Base-by-base conservation (phyloP, 352 stramenopile species). In the Globisporangium perplexum region DNA sequence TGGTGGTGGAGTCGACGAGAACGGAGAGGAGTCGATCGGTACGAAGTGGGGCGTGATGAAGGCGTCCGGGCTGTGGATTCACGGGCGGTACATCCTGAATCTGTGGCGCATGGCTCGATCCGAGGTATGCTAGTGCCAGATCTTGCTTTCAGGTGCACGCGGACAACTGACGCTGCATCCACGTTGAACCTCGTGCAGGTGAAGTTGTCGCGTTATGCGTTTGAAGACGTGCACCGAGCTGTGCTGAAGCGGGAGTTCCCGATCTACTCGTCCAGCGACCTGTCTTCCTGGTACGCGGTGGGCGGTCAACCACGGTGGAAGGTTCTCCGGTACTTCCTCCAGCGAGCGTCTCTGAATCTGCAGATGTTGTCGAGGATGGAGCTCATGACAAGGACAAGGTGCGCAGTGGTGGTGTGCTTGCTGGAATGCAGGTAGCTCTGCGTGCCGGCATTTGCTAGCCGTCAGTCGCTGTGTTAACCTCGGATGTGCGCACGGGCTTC, bases 81-180 rank as follows among this genome's bases (percentile, higher is more conserved):
- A 92, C 41, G 91, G 91, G 0, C 74, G 93, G 14, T 87, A 93
- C 50, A 78, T 97, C 46, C 59, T 98, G 3, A 98, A 98, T 65
- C 57, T 97, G n/a, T 98, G 93, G 93, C 74, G 90, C 46, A 86
- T 92, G 56, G 72, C 81, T 20, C 72, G 82, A 36, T 95, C 84
- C 18, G 84, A 95, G 71, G 81, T 93, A 62, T 22, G 24, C 2
- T 30, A 10, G 42, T 18, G 0, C 20, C 14, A 17, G 12, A 2
- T 1, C n/a, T 26, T 30, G 47, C n/a, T 11, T 24, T 28, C 14
- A 43, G 10, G 4, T 42, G 30, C 10, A 22, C 31, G 33, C 12
- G 7, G n/a, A 42, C 11, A 23, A 20, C 31, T 43, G 20, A 44
- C 26, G n/a, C n/a, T n/a, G 22, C 30, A 43, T 31, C 28, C 14